Evolutionary conservation across 2,329 filamentous ascomycete species (phyloP).

Genomic region (Neonectria punicea): DNA sequence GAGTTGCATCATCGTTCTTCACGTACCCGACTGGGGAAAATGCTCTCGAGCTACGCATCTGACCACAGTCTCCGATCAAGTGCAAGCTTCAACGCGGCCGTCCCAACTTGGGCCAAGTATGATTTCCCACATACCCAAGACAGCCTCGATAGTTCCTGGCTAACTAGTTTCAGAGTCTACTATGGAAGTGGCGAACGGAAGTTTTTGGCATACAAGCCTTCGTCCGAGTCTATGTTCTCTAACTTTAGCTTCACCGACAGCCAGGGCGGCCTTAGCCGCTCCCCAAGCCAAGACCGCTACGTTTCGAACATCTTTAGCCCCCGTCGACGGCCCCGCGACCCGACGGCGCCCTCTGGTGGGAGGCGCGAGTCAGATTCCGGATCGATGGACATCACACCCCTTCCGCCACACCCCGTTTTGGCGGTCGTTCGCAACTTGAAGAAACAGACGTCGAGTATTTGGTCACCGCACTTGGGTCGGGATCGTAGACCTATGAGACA

Average conservation of each 20-base stretch:
- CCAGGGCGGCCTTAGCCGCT: conserved; percentile 58
- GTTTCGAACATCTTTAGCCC: conserved; percentile 58
- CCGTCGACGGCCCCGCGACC: conserved; percentile 56
- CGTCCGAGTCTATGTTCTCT: conserved; percentile 59
- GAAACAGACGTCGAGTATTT: conserved; percentile 70
- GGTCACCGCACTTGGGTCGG: conserved; percentile 77
- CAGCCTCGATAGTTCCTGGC: conserved; percentile 6
- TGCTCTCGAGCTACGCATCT: conserved; percentile 60
- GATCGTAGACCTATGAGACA: conserved; percentile 69
- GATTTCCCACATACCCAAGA: conserved; percentile 5
- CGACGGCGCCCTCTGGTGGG: conserved; percentile 10
- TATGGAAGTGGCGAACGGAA: conserved; percentile 74
- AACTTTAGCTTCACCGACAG: conserved; percentile 58
- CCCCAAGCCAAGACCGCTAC: conserved; percentile 61
- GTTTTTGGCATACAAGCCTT: conserved; percentile 57
- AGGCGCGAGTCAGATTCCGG: conserved; percentile 32
- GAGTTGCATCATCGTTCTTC: conserved; percentile 64
- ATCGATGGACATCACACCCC: conserved; percentile 59
- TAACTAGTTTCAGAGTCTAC: conserved; percentile 64
- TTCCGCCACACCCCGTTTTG: conserved; percentile 44
- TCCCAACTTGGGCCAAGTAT: conserved; percentile 67
- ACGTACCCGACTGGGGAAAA: conserved; percentile 62
- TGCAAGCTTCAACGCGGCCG: conserved; percentile 57
- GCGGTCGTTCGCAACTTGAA: conserved; percentile 45
- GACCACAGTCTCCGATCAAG: conserved; percentile 65